These are phyloP conservation scores for Candida rishiriensis DNA, from an alignment of 805 yeast genomes.

Conservation along the genomic window DNA sequence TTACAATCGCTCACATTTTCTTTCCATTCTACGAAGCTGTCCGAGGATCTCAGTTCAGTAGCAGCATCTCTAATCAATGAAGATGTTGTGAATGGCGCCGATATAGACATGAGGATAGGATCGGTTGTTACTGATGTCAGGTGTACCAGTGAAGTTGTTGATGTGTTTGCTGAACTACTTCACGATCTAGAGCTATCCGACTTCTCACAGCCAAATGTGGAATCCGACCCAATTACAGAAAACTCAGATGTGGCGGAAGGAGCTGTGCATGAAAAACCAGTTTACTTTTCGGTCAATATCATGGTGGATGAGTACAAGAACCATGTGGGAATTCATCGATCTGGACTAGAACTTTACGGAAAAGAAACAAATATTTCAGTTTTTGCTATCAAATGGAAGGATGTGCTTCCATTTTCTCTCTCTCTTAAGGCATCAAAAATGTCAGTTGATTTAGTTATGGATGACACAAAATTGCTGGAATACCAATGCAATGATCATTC, in stretches of 20 bases:
- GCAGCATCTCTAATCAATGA: slow-evolving; percentile 12
- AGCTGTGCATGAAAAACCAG: slow-evolving; percentile 5
- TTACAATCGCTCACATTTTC: slow-evolving; percentile 12
- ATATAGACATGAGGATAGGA: slow-evolving; percentile 16
- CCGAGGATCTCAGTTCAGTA: slow-evolving; percentile 10
- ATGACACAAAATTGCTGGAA: slow-evolving; percentile 11
- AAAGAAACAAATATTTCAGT: slow-evolving; percentile 11
- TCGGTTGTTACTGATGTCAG: slow-evolving; percentile 13
- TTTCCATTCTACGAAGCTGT: slow-evolving; percentile 7
- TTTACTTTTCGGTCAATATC: slow-evolving; percentile 15
- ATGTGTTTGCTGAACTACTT: background rate
- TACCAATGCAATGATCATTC: slow-evolving; percentile 9
- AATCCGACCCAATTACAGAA: background rate
- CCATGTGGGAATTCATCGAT: slow-evolving; percentile 20
- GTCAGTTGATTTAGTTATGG: slow-evolving; percentile 2
- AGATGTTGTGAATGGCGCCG: slow-evolving; percentile 16
- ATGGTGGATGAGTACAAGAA: slow-evolving; percentile 17
- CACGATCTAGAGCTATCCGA: background rate
- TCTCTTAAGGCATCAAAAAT: slow-evolving; percentile 5
- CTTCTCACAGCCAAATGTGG: background rate
- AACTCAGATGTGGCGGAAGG: background rate
- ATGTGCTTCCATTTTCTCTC: slow-evolving; percentile 19
- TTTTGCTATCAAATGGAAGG: slow-evolving; percentile 13
- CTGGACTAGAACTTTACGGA: slow-evolving; percentile 16
- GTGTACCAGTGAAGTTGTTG: background rate